phyloP scores from a whole-genome alignment of 257 asterid genomes.

The Rauvolfia tetraphylla region DNA sequence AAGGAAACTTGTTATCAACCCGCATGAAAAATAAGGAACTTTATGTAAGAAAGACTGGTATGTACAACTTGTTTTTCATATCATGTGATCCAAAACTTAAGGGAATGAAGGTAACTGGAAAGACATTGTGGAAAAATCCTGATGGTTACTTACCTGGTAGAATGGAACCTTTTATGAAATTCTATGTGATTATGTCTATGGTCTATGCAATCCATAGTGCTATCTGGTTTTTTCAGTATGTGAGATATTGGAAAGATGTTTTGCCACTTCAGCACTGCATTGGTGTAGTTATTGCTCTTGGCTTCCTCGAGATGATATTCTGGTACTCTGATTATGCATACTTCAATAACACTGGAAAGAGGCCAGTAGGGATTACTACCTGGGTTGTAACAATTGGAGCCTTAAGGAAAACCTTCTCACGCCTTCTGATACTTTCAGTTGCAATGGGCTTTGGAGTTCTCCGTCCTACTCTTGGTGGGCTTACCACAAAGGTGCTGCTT shows the following conservation, averaged over 20 bases:
- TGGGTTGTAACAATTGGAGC: constrained; percentile 94
- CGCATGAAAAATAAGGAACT: constrained; percentile 68
- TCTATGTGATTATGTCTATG: constrained; percentile 69
- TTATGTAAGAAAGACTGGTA: constrained; percentile 68
- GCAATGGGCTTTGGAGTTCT: constrained; percentile 98
- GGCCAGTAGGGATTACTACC: constrained; percentile 89
- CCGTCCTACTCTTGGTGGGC: constrained; percentile 97
- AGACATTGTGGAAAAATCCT: constrained; percentile 92
- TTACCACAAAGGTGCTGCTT: constrained; percentile 84
- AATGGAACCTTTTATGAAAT: constrained; percentile 91
- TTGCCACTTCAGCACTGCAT: constrained; percentile 89
- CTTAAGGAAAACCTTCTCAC: constrained; percentile 66
- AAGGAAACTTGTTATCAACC: constrained; percentile 57
- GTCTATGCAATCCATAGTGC: constrained; percentile 64
- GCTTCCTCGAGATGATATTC: constrained; percentile 81
- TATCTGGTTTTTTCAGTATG: constrained; percentile 85
- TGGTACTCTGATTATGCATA: constrained; percentile 91
- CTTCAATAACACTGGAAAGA: constrained; percentile 76
- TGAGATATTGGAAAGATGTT: constrained; percentile 73
- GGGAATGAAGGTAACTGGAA: constrained; percentile 77
- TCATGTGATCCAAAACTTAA: constrained; percentile 88
- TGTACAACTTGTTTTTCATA: constrained; percentile 95
- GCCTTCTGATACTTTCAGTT: constrained; percentile 86
- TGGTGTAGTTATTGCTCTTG: constrained; percentile 85
- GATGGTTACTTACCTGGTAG: constrained; percentile 96